Percentiles rank a stretch among this genome's conserved stretches.
phyloP scores from a whole-genome alignment of 306 rosid genomes.

The Rosa lucieae region DNA sequence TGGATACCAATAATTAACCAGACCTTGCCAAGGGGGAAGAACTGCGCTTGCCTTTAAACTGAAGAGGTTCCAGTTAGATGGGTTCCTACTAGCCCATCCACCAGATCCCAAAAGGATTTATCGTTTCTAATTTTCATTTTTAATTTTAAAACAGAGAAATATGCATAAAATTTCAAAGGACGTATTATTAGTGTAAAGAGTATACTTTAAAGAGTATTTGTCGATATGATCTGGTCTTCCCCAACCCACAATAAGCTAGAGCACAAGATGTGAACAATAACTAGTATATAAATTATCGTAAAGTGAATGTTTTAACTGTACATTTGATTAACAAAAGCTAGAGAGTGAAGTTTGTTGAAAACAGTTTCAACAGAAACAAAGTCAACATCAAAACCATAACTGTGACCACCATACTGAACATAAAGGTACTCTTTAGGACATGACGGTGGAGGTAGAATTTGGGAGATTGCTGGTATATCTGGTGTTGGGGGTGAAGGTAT shows the following conservation, averaged over 20 bases:
- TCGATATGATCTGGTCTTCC: background rate
- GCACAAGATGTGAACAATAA: background rate
- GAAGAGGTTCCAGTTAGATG: too few relatives aligned
- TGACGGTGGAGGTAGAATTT: conserved; percentile 58
- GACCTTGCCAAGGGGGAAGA: too few relatives aligned
- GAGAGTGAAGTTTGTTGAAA: conserved; percentile 52
- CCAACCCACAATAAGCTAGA: background rate
- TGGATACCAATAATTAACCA: too few relatives aligned
- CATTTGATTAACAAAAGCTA: conserved; percentile 38
- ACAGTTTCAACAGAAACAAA: conserved; percentile 56
- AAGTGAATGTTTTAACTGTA: conserved; percentile 16
- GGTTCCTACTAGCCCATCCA: too few relatives aligned
- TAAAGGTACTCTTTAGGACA: conserved; percentile 61
- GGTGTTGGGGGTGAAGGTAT: conserved; percentile 47
- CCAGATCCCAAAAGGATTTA: too few relatives aligned
- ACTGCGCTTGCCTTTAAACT: too few relatives aligned
- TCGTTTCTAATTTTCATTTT: too few relatives aligned
- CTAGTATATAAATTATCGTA: background rate
- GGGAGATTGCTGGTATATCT: conserved; percentile 50
- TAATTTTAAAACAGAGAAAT: too few relatives aligned
- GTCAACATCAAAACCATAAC: conserved; percentile 74
- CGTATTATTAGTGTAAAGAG: too few relatives aligned
- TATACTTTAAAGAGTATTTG: too few relatives aligned
- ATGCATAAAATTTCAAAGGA: too few relatives aligned
- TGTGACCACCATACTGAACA: conserved; percentile 78